These are phyloP conservation scores for Aspergillus neotritici DNA, from an alignment of 2,329 filamentous ascomycete genomes.

Conservation along the genomic window DNA sequence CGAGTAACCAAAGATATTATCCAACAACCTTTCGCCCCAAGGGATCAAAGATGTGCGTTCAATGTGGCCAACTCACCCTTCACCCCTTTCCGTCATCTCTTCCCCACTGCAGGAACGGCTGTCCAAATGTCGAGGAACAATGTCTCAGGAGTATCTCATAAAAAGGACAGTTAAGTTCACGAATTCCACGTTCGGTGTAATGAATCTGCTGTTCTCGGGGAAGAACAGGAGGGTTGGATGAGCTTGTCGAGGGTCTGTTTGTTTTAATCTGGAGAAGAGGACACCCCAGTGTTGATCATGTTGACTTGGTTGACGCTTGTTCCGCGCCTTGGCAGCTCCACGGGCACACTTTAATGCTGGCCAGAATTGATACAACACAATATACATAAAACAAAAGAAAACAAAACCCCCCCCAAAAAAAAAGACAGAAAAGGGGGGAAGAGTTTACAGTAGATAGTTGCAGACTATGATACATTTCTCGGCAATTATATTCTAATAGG, in stretches of 20 bases:
- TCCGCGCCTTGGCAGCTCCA: not conserved
- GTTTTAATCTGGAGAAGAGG: too few relatives aligned
- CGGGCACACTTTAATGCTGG: not conserved
- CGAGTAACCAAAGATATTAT: too few relatives aligned
- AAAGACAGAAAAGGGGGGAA: not conserved
- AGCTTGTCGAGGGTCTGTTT: too few relatives aligned
- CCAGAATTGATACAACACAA: not conserved
- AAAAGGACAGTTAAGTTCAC: not conserved
- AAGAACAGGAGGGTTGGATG: not conserved
- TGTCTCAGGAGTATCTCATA: not conserved
- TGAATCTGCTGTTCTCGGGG: not conserved
- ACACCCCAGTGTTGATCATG: not conserved
- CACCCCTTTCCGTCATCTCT: conserved; percentile 27
- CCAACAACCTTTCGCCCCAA: conserved; percentile 12
- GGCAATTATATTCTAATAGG: too few relatives aligned
- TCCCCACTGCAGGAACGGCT: conserved; percentile 6
- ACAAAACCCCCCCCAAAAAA: too few relatives aligned
- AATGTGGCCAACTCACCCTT: conserved; percentile 23
- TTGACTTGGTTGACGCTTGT: not conserved
- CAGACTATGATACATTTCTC: too few relatives aligned
- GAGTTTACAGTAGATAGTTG: too few relatives aligned
- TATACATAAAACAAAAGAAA: not conserved
- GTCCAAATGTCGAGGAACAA: not conserved
- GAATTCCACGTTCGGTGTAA: too few relatives aligned
- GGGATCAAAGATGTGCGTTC: conserved; percentile 11